Evolutionary conservation across 768 basidiomycete species (phyloP), one percentile per base, ranked within the genome.

Genomic region (Mycena chlorophos): DNA sequence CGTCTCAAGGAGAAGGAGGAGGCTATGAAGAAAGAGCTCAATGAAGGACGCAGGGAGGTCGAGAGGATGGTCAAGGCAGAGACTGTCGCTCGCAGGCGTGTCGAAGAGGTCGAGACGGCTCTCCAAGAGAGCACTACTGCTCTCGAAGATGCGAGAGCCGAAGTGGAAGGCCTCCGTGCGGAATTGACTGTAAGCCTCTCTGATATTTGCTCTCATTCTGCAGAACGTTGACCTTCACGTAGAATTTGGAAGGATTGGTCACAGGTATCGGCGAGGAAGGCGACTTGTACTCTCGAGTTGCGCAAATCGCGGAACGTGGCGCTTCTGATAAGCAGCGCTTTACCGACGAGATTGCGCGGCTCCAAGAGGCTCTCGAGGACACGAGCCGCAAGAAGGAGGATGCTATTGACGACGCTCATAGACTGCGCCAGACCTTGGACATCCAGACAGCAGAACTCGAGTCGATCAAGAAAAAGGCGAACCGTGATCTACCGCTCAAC

Each of bases 51-150:
- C 55, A 83, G 80, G 58, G 83, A 89, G 57, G 79, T 85, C 10
- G 87, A 91, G 55, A 78, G 80, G 57, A 70, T 87, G 56, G 56
- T 74, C 45, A 84, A 84, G 64, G 78, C 84, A 0, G 91, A 94
- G 65, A 76, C 73, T 14, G 68, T 70, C 39, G 83, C 87, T 1
- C 81, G 87, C 55, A 69, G 71, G 27, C 80, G 93, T 26, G 78
- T 92, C 0, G 87, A 87, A 55, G 96, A 99, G 68, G 80, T 94
- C 20, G 94, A 96, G 68, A 90, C 89, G 63, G 96, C 96, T 2
- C 74, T 98, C 37, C 77, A 88, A 59, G 94, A 98, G 74, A 92
- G 89, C 62, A 87, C 86, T 2, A 78, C 84, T 42, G 91, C 95
- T 0, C 78, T 98, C 10, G 95, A 98, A 69, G 88, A 88, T 63